Conservation (phyloP, 768 basidiomycete species). For the Solioccasus polychromus region DNA sequence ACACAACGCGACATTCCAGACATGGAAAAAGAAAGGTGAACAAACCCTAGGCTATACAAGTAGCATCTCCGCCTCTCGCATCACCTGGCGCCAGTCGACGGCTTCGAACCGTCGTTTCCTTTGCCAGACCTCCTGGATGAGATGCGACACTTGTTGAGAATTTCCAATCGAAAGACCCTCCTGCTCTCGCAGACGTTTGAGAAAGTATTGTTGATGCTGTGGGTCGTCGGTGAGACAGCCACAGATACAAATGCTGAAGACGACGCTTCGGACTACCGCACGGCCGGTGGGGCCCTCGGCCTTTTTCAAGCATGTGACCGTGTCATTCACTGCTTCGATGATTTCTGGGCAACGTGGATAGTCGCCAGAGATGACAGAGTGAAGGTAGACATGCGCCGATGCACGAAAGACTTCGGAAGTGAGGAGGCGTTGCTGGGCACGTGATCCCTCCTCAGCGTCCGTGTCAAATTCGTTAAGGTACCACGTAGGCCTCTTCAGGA, state of each 20-base stretch:
- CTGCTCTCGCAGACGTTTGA: conserved; percentile 47
- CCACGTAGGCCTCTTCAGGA: conserved; percentile 22
- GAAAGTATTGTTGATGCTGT: conserved; percentile 42
- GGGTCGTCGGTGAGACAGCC: conserved; percentile 62
- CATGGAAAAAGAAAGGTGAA: not conserved
- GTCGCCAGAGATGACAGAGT: conserved; percentile 74
- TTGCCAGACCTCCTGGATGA: conserved; percentile 66
- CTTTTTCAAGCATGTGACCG: conserved; percentile 44
- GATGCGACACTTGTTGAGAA: conserved; percentile 46
- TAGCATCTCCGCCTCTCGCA: conserved; percentile 50
- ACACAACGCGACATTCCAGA: conserved; percentile 6
- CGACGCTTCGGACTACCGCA: conserved; percentile 70
- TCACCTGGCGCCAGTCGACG: conserved; percentile 62
- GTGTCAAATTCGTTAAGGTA: not conserved
- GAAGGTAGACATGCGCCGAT: conserved; percentile 71
- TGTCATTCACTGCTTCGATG: conserved; percentile 48
- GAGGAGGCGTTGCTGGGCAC: conserved; percentile 38
- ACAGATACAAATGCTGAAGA: conserved; percentile 73
- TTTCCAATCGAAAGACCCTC: conserved; percentile 61
- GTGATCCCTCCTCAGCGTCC: conserved; percentile 4
- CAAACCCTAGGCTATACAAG: conserved; percentile 50
- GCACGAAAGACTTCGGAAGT: conserved; percentile 69
- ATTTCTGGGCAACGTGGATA: conserved; percentile 66
- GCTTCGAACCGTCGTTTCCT: conserved; percentile 41
- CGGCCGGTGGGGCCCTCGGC: conserved; percentile 40